phyloP scores from a whole-genome alignment of 2,329 filamentous ascomycete species.

The Fusarium setosum region DNA sequence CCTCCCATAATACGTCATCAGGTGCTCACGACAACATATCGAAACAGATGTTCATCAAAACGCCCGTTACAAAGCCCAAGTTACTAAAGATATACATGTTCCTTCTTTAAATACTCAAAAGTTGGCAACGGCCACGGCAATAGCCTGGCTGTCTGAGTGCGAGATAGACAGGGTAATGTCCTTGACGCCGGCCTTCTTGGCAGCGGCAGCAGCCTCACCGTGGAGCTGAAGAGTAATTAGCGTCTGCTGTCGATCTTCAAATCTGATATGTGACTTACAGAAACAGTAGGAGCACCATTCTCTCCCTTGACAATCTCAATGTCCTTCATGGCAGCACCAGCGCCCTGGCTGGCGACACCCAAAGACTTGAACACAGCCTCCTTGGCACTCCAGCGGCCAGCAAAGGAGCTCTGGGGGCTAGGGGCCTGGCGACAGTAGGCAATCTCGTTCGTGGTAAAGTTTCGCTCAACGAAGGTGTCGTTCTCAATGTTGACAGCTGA shows the following conservation, averaged over 20 bases:
- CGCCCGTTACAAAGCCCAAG: constrained; percentile 38
- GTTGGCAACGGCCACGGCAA: constrained; percentile 89
- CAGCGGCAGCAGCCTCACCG: constrained; percentile 84
- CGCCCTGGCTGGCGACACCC: constrained; percentile 86
- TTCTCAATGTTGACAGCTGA: constrained; percentile 91
- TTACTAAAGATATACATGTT: constrained; percentile 29
- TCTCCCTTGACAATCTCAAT: constrained; percentile 91
- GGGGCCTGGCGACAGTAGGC: constrained; percentile 86
- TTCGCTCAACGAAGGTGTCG: constrained; percentile 92
- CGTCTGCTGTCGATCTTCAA: not conserved
- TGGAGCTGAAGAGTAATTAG: constrained; percentile 75
- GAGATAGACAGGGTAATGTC: constrained; percentile 93
- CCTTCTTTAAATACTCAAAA: constrained; percentile 62
- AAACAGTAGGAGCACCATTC: constrained; percentile 84
- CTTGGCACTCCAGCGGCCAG: constrained; percentile 96
- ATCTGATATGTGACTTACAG: constrained; percentile 68
- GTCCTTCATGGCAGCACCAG: constrained; percentile 89
- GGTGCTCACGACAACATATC: constrained; percentile 35
- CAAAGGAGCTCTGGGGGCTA: constrained; percentile 88
- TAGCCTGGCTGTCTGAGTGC: constrained; percentile 92
- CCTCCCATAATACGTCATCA: constrained; percentile 35
- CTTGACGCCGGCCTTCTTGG: constrained; percentile 89
- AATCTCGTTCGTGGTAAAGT: constrained; percentile 89
- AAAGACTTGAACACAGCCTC: constrained; percentile 99
- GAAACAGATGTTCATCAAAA: constrained; percentile 43